Base-by-base conservation (phyloP, 805 yeast genomes). In the Yamadazyma akitaensis region DNA sequence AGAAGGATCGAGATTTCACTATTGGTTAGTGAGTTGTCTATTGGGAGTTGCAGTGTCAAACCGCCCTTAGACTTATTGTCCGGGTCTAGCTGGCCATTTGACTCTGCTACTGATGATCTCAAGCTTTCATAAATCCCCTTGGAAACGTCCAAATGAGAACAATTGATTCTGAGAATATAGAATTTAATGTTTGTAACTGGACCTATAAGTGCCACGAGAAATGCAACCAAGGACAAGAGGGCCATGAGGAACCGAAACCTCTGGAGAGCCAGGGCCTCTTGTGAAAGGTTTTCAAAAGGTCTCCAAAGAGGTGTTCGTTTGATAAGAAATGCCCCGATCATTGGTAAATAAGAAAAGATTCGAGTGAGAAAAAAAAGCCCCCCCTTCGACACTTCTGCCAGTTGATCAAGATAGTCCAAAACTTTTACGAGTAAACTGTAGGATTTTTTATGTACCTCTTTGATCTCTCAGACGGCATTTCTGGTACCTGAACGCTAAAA, bases 81-180 rank as follows among this genome's bases (percentile, higher is more conserved):
- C 53, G 53, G 12, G 55, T 53, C 19, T 51, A 47, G 16, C 52
- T 51, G 14, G 60, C 49, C 14, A 55, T 43, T 18, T 61, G 49
- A 16, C 10, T 45, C 42, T n/a, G 63, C 44, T 11, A 67, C 70
- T 12, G 68, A 57, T 16, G 53, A 56, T 39, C 78, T 59, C 44
- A 77, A 59, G 5, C 75, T 65, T 19, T 69, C 59, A 53, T 78
- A 81, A 8, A 82, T 59, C 1, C 86, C 87, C 16, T 63, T 54
- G 0, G 82, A 73, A 16, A 82, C 76, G 49, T 79, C 80, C 6
- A 73, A 60, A 52, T 77, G 82, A 3, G 76, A 69, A 48, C 81
- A 79, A 53, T 75, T 73, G 33, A 82, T 62, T 34, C 71, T 55
- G 6, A 70, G 65, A 9, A 73, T 56, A 51, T 61, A 63, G 18